phyloP scores from a whole-genome alignment of 139 green algal genomes.

The Chlorella sp. region DNA sequence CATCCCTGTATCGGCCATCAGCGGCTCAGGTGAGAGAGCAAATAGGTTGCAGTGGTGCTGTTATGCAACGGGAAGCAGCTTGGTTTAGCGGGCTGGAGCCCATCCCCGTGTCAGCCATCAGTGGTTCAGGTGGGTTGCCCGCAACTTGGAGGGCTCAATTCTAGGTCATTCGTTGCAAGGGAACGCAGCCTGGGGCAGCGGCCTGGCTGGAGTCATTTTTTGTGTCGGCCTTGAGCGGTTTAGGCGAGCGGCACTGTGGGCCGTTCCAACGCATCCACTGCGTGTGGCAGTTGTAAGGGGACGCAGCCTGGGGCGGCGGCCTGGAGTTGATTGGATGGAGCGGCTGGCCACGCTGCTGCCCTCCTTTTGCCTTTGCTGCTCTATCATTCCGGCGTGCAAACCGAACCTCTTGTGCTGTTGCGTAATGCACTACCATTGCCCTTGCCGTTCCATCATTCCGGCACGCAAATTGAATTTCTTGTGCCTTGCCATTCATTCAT shows the following conservation, averaged over 20 bases:
- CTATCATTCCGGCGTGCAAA: neutral
- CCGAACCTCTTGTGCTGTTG: too few species aligned
- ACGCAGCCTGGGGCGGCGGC: conserved; percentile 91
- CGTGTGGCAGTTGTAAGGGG: too few species aligned
- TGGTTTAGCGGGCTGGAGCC: conserved; percentile 90
- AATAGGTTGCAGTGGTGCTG: too few species aligned
- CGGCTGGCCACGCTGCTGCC: conserved; percentile 45
- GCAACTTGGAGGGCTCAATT: too few species aligned
- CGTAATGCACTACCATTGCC: neutral
- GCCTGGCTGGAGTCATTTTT: conserved; percentile 82
- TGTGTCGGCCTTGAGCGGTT: conserved; percentile 91
- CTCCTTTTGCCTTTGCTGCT: neutral
- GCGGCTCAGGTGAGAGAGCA: conserved; percentile 62
- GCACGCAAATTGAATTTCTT: too few species aligned
- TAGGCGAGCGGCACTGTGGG: too few species aligned
- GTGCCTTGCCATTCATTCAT: too few species aligned
- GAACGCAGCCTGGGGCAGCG: conserved; percentile 90
- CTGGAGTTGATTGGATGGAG: too few species aligned
- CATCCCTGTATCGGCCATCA: conserved; percentile 91
- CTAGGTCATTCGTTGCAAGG: too few species aligned
- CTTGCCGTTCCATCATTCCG: neutral
- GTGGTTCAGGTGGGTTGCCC: conserved; percentile 61
- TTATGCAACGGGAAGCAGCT: too few species aligned
- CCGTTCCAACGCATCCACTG: too few species aligned
- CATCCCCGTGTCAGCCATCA: conserved; percentile 91